Evolutionary conservation across 106 monocot genomes (phyloP).

Genomic region (Amphibolis antarctica): DNA sequence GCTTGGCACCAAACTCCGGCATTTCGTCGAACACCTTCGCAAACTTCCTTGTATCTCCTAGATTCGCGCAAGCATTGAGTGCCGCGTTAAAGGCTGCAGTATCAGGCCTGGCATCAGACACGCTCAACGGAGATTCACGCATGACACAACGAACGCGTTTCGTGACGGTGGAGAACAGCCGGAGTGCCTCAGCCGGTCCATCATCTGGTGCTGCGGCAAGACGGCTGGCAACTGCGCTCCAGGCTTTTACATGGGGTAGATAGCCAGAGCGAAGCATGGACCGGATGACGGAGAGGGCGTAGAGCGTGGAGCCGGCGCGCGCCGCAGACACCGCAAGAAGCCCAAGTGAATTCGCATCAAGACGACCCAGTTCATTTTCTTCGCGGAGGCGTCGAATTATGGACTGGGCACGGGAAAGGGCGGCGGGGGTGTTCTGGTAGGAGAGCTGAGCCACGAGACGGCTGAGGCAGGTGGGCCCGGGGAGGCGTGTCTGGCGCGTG

Average conservation of each 20-base stretch:
- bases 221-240: conserved; percentile 57
- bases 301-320: conserved; percentile 12
- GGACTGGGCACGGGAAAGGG: conserved; percentile 64
- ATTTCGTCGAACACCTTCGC: conserved; percentile 60
- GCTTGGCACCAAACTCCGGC: conserved; percentile 27
- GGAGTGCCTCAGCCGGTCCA: conserved; percentile 43
- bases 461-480: conserved; percentile 50
- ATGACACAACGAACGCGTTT: conserved; percentile 23
- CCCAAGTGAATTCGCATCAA: conserved; percentile 74
- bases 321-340: conserved; percentile 54
- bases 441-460: conserved; percentile 81
- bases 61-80: conserved; percentile 71
- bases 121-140: conserved; percentile 1
- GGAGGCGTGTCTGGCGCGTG: conserved; percentile 32
- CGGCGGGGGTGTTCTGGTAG: conserved; percentile 34
- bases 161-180: conserved; percentile 42
- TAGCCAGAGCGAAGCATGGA: conserved; percentile 17
- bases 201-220: conserved; percentile 40
- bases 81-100: conserved; percentile 76
- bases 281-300: conserved; percentile 18
- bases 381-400: conserved; percentile 55
- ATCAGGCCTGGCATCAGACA: conserved; percentile 48
- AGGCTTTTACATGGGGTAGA: conserved; percentile 80
- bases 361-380: conserved; percentile 43
- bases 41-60: conserved; percentile 49